Evolutionary conservation across 1,284 basidiomycete species (phyloP), one percentile per base, ranked within the genome.

Genomic region (Coniferiporia weirii): DNA sequence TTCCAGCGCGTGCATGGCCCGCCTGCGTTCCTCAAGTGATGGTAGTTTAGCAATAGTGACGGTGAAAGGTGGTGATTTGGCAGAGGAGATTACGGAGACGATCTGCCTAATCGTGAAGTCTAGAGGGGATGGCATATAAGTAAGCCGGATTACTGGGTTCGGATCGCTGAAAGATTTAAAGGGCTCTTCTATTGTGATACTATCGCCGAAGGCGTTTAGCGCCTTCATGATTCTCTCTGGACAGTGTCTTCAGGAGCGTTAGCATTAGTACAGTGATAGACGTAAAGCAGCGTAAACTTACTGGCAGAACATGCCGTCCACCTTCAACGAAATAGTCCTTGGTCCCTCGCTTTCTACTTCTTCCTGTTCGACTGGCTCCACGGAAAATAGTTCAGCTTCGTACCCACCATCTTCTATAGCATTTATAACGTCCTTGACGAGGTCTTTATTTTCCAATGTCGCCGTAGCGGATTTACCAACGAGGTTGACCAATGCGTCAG

Each of bases 241-340:
- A 68, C 84, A 88, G 61, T 80, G 72, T 15, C 83, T 84, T 63
- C 19, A 52, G n/a, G 51, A 49, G 60, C 60, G 57, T 65, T 52
- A 66, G 59, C 62, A 48, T 52, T 49, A 1, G 13, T 27, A 15
- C 27, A 27, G 27, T 27, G 9, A 56, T 34, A 45, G 22, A 1
- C 19, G 51, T 57, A 32, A 52, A 19, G 36, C 20, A 27, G 59
- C 19, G 22, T 52, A 19, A 22, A 79, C 85, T 68, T 67, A 85
- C 82, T 72, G 67, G 75, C 83, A 87, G 66, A 81, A 83, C 79
- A 91, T 83, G 12, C 89, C 90, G 15, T 83, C 79, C 0, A 92
- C 73, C 44, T 75, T 76, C 22, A 93, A 69, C 15, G 79, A 73
- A 10, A 90, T 66, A 0, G 73, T 77, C 15, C 89, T 78, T 36